Evolutionary conservation across 2,329 filamentous ascomycete species (phyloP).

Genomic region (Colletotrichum trifolii): DNA sequence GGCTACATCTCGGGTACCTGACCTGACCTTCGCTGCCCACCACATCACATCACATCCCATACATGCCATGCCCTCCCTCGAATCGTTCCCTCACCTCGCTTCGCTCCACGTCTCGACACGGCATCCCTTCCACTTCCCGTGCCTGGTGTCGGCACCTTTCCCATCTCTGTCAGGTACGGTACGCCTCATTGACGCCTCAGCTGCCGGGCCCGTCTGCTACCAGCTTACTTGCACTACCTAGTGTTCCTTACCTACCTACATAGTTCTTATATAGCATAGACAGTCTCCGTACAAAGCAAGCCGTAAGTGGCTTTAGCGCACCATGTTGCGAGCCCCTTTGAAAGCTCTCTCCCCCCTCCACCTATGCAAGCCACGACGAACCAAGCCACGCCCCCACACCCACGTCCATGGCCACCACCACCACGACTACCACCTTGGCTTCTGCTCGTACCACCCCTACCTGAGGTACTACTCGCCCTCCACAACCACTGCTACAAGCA

Average conservation of each 20-base stretch:
- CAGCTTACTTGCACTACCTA: neutral
- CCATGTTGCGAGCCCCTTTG: slow-evolving; percentile 28
- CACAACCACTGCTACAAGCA: slow-evolving; percentile 1
- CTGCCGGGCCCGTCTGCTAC: slow-evolving; percentile 20
- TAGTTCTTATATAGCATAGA: no score
- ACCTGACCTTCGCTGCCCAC: neutral
- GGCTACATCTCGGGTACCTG: slow-evolving; percentile 8
- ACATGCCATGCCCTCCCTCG: slow-evolving; percentile 26
- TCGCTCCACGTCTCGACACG: slow-evolving; percentile 4
- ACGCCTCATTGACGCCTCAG: slow-evolving; percentile 32
- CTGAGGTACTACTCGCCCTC: neutral
- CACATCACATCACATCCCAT: slow-evolving; percentile 5
- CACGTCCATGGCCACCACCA: slow-evolving; percentile 10
- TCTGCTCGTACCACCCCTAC: neutral
- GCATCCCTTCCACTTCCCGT: slow-evolving; percentile 33
- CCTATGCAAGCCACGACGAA: slow-evolving; percentile 20
- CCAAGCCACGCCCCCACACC: neutral
- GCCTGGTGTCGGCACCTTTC: slow-evolving; percentile 29
- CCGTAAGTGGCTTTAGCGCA: slow-evolving; percentile 20
- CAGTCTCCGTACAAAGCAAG: no score
- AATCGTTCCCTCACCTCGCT: slow-evolving; percentile 21
- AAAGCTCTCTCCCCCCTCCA: slow-evolving; percentile 1
- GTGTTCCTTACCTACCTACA: no score
- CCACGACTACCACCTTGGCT: slow-evolving; percentile 7
- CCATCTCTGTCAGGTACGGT: slow-evolving; percentile 32